phyloP scores from a whole-genome alignment of 495 filamentous ascomycete genomes.

The Bacidia rubella region DNA sequence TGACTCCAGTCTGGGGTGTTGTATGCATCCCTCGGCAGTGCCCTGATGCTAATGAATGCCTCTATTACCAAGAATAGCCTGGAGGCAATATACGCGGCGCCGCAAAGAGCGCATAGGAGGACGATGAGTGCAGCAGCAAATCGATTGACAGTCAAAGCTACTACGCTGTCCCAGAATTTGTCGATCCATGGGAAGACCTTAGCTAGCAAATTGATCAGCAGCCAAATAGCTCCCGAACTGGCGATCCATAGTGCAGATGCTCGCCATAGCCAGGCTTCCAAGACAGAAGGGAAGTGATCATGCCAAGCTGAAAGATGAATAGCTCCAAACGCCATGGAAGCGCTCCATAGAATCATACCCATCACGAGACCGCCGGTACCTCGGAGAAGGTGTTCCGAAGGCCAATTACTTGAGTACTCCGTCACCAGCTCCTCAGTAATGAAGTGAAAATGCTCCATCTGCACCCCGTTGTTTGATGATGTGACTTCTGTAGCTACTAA shows the following conservation, averaged over 20 bases:
- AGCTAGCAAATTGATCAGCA: constrained; percentile 4
- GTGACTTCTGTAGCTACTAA: not conserved
- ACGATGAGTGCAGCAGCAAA: not conserved
- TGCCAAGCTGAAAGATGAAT: constrained; percentile 23
- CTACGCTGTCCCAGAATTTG: constrained; percentile 2
- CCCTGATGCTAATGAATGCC: constrained; percentile 24
- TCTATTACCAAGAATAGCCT: constrained; percentile 24
- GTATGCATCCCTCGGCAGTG: constrained; percentile 21
- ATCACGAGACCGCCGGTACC: constrained; percentile 4
- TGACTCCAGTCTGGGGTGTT: constrained; percentile 20
- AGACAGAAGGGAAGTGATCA: constrained; percentile 18
- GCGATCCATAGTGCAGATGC: constrained; percentile 13
- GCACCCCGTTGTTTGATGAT: not conserved
- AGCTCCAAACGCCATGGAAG: constrained; percentile 13
- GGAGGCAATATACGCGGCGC: constrained; percentile 14
- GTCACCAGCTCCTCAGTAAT: not conserved
- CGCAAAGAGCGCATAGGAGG: constrained; percentile 11
- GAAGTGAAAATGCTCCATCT: not conserved
- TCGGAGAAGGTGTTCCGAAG: constrained; percentile 7
- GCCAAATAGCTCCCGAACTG: constrained; percentile 3
- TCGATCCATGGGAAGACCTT: not conserved
- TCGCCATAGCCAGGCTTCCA: constrained; percentile 22
- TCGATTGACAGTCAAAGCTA: not conserved
- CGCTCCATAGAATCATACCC: constrained; percentile 9
- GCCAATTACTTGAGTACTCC: not conserved